Base-by-base conservation (phyloP, 2,329 filamentous ascomycete species). In the Alternaria burnsii region DNA sequence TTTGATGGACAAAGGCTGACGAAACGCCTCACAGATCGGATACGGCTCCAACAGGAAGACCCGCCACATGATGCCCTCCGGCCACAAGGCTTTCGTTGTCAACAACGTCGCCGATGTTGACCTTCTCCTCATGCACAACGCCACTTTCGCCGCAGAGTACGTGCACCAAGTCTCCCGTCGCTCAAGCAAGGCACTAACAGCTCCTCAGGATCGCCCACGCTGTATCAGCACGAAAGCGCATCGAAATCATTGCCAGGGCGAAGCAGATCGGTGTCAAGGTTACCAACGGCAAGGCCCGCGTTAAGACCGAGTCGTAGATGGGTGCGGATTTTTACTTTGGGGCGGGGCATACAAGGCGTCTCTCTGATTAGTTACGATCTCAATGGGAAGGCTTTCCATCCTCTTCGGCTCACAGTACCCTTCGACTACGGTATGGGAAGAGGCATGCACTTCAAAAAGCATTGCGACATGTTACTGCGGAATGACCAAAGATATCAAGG, bases 21-120 rank as follows among this genome's bases (percentile, higher is more conserved):
- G 61, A 52, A 60, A 59, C 63, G 62, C 62, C 61, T 56, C 62
- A 77, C 81, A 97, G 95, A 99, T 99, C 82, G 95, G 95, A 80
- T 99, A 94, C 83, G 94, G 95, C 77, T 95, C 92, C 86, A 98
- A 98, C 92, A 97, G 93, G 89, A 98, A 98, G 90, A 99, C 95
- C 82, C 90, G 92, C 81, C 94, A 96, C 89, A 90, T 98, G 90
- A 97, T 93, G 88, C 95, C 95, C 82, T 97, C 93, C 78, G 95
- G 95, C 86, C 94, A 98, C 91, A 98, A 97, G 90, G 92, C 94
- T 73, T 99, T 99, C 91, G 89, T 98, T 81, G 95, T 99, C 86
- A 93, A 91, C 90, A 99, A 99, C 89, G 84, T 71, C 84, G 88
- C 90, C 82, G 95, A 99, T 77, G 90, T 99, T 80, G 94, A 99